These are phyloP conservation scores for Alternaria gansuensis DNA, from an alignment of 2,329 filamentous ascomycete genomes.

Conservation along the genomic window DNA sequence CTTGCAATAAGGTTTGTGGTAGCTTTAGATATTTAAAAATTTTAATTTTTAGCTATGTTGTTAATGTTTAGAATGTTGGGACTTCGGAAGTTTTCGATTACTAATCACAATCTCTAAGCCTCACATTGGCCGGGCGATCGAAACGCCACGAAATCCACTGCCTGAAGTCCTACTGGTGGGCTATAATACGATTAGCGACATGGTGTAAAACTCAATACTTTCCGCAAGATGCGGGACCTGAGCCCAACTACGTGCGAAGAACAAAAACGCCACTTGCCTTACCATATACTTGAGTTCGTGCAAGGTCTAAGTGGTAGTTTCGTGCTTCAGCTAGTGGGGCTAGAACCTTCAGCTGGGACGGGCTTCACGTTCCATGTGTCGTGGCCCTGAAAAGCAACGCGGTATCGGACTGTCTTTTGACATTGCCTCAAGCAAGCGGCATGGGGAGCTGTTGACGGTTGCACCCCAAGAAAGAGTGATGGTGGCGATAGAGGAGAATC, in stretches of 20 bases:
- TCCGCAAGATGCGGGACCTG: constrained; percentile 5
- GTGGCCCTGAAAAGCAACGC: neutral
- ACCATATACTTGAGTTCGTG: neutral
- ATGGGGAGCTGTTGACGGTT: neutral
- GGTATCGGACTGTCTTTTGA: neutral
- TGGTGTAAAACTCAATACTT: constrained; percentile 11
- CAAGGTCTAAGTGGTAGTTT: neutral
- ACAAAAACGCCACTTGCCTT: constrained; percentile 4
- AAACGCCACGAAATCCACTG: too few species aligned
- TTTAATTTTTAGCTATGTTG: too few species aligned
- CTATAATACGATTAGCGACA: too few species aligned
- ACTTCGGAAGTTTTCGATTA: too few species aligned
- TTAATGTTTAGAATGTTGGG: too few species aligned
- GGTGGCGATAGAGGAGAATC: neutral
- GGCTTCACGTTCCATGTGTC: neutral
- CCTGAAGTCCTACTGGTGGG: too few species aligned
- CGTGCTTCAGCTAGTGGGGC: neutral
- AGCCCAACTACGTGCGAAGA: constrained; percentile 1
- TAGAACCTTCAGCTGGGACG: neutral
- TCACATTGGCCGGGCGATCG: too few species aligned
- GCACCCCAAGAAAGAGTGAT: neutral
- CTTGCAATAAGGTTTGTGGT: too few species aligned
- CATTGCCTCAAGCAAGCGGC: neutral
- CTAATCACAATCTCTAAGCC: too few species aligned
- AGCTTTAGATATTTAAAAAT: too few species aligned